Percentiles rank a stretch among this genome's conserved stretches.
These are phyloP conservation scores for Fusarium palustre DNA, from an alignment of 2,329 filamentous ascomycete genomes.

Conservation along the genomic window DNA sequence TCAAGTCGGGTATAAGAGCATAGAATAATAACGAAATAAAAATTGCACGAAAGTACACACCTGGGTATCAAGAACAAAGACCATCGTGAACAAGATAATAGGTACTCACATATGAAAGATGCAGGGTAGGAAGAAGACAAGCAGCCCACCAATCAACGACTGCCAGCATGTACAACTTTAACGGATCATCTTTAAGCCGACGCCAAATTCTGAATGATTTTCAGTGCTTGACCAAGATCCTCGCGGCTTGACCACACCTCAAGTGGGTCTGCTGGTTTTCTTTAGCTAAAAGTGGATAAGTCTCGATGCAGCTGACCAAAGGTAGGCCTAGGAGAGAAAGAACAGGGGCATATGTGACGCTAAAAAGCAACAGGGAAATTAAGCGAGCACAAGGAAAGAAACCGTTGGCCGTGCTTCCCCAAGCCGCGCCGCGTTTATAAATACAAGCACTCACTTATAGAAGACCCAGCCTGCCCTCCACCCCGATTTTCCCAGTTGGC, in stretches of 20 bases:
- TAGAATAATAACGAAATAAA: background rate
- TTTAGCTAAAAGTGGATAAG: constrained; percentile 37
- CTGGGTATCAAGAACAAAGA: background rate
- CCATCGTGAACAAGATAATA: background rate
- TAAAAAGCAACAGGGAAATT: constrained; percentile 54
- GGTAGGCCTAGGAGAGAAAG: constrained; percentile 33
- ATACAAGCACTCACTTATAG: constrained; percentile 59
- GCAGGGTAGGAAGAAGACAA: background rate
- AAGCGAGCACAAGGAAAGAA: constrained; percentile 52
- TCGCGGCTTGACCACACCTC: constrained; percentile 26
- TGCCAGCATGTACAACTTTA: background rate
- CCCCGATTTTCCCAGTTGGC: constrained; percentile 54
- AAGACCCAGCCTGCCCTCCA: constrained; percentile 59
- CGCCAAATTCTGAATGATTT: background rate
- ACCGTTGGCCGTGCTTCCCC: constrained; percentile 50
- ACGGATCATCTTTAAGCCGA: constrained; percentile 24
- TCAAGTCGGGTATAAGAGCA: too few relatives aligned
- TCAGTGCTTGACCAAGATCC: constrained; percentile 27
- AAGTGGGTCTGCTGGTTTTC: constrained; percentile 30
- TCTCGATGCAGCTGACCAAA: constrained; percentile 35
- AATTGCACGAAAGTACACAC: background rate
- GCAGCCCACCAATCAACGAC: background rate
- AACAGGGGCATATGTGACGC: constrained; percentile 47
- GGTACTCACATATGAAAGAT: background rate
- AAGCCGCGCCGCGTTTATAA: constrained; percentile 57